Conservation (phyloP, 2,329 filamentous ascomycete species). For the Sporothrix sp. region DNA sequence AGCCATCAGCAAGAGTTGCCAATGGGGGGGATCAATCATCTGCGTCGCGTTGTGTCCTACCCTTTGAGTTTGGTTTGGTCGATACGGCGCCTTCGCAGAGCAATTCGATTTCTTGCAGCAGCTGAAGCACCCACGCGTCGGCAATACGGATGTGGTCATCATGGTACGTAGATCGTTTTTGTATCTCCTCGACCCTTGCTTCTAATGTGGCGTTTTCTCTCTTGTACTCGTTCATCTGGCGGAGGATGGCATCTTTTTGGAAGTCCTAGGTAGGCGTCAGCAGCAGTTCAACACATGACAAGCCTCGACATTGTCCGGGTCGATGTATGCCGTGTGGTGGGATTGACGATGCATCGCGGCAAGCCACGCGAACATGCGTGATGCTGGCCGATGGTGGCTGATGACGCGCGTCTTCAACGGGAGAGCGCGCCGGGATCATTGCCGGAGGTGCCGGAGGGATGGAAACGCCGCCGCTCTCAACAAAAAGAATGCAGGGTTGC, state of each 20-base stretch:
- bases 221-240: conserved; percentile 97
- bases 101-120: conserved; percentile 55
- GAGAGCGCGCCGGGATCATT: too few species aligned
- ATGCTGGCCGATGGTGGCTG: too few species aligned
- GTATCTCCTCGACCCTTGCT: conserved; percentile 67
- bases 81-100: conserved; percentile 43
- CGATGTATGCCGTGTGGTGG: too few species aligned
- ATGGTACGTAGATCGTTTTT: conserved; percentile 69
- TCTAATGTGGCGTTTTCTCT: conserved; percentile 78
- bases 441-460: conserved; percentile 12
- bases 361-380: too few species aligned
- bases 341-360: too few species aligned
- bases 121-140: conserved; percentile 84
- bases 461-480: conserved; percentile 15
- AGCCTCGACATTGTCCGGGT: too few species aligned
- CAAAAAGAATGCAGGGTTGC: conserved; percentile 29
- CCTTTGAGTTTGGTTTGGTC: conserved; percentile 33
- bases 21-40: too few species aligned
- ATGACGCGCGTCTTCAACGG: too few species aligned
- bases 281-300: neutral
- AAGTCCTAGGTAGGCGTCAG: conserved; percentile 53
- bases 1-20: neutral
- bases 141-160: conserved; percentile 87
- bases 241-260: conserved; percentile 92
- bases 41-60: too few species aligned